These are phyloP conservation scores for Kurtzmaniella quercitrusa DNA, from an alignment of 1,139 yeast species.

Conservation along the genomic window DNA sequence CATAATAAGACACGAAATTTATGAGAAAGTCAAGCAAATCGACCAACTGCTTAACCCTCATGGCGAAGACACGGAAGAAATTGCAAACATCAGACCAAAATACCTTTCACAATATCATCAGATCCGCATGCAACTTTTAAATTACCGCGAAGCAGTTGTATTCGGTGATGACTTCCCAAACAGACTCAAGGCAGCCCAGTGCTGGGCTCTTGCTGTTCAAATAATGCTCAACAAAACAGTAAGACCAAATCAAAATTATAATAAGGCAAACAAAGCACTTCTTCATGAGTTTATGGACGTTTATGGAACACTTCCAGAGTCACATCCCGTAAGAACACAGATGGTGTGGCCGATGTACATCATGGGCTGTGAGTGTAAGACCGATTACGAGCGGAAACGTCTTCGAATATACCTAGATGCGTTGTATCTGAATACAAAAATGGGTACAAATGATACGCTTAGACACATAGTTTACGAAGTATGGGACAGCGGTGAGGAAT, in stretches of 20 bases:
- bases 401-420: conserved; percentile 32
- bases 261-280: conserved; percentile 20
- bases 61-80: background rate
- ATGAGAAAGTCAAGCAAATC: conserved; percentile 9
- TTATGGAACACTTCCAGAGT: conserved; percentile 39
- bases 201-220: conserved; percentile 49
- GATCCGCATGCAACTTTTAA: conserved; percentile 27
- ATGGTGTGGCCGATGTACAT: conserved; percentile 60
- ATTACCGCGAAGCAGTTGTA: conserved; percentile 45
- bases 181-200: conserved; percentile 46
- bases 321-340: conserved; percentile 47
- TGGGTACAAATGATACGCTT: conserved; percentile 47
- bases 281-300: conserved; percentile 43
- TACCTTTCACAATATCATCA: conserved; percentile 20
- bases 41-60: conserved; percentile 1
- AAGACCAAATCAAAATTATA: conserved; percentile 18
- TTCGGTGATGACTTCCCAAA: conserved; percentile 26
- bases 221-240: conserved; percentile 33
- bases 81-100: conserved; percentile 8
- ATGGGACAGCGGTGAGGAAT: conserved; percentile 35
- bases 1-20: conserved; percentile 30
- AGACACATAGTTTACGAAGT: conserved; percentile 35
- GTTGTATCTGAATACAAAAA: conserved; percentile 43
- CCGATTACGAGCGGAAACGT: conserved; percentile 22
- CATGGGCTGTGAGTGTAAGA: conserved; percentile 38